Conservation (phyloP, 768 basidiomycete genomes). For the Tulasnella calospora region DNA sequence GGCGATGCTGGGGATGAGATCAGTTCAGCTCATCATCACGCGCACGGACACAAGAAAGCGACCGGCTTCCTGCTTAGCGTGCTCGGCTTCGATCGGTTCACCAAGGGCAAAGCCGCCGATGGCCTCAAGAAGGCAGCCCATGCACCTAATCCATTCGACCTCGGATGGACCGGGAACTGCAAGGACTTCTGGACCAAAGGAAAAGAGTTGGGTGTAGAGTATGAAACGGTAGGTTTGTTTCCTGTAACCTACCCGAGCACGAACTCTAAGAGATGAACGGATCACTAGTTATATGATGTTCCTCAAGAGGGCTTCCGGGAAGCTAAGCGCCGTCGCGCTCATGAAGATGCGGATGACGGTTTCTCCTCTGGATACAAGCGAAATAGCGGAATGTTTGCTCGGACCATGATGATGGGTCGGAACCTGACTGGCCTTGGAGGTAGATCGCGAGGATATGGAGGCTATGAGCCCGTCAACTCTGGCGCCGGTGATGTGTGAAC, state of each 20-base stretch:
- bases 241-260: neutral
- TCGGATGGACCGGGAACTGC: constrained; percentile 73
- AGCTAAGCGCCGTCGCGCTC: constrained; percentile 56
- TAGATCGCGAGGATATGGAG: constrained; percentile 14
- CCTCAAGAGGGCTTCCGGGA: constrained; percentile 79
- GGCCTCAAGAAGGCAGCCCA: constrained; percentile 73
- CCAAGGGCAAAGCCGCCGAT: constrained; percentile 80
- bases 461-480: constrained; percentile 22
- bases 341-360: constrained; percentile 49
- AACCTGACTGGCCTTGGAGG: constrained; percentile 20
- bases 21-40: constrained; percentile 43
- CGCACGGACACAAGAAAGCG: constrained; percentile 40
- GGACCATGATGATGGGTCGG: constrained; percentile 22
- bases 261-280: neutral
- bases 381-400: constrained; percentile 12
- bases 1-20: constrained; percentile 51
- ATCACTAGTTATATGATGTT: constrained; percentile 67
- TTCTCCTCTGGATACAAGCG: constrained; percentile 14
- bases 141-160: constrained; percentile 87
- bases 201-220: constrained; percentile 81
- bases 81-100: constrained; percentile 91
- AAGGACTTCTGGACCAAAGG: constrained; percentile 93
- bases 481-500: constrained; percentile 13
- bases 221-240: constrained; percentile 47
- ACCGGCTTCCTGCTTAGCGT: constrained; percentile 79